Evolutionary conservation across 768 basidiomycete genomes (phyloP).

Genomic region (Dioszegia hungarica): DNA sequence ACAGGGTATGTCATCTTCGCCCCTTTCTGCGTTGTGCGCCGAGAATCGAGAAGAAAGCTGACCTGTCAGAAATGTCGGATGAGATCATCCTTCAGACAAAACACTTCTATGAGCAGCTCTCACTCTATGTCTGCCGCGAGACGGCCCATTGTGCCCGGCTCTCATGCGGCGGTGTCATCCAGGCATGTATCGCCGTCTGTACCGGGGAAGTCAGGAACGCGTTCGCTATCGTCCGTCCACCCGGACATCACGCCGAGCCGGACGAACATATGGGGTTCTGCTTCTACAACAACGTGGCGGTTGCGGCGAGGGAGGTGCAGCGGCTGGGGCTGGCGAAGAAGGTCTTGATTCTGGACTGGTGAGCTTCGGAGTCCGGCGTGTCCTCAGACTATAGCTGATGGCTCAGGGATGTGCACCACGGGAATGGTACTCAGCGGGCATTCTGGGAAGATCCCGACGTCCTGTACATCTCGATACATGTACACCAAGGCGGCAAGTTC

Average conservation of each 20-base stretch:
- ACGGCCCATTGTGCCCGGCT: slow-evolving; percentile 80
- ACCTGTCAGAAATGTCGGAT: slow-evolving; percentile 60
- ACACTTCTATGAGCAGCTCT: slow-evolving; percentile 80
- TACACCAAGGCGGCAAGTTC: slow-evolving; percentile 84
- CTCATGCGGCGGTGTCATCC: slow-evolving; percentile 92
- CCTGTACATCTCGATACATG: slow-evolving; percentile 89
- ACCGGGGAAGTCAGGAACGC: slow-evolving; percentile 72
- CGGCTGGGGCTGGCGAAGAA: slow-evolving; percentile 65
- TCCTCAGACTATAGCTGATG: background rate
- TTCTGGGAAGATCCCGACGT: slow-evolving; percentile 90
- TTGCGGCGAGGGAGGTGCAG: slow-evolving; percentile 79
- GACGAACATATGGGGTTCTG: slow-evolving; percentile 99
- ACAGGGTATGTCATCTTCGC: slow-evolving; percentile 60
- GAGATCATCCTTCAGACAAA: slow-evolving; percentile 72
- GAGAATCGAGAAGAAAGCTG: slow-evolving; percentile 5
- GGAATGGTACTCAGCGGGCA: slow-evolving; percentile 94
- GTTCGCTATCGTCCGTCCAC: slow-evolving; percentile 92
- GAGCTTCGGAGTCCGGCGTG: slow-evolving; percentile 42
- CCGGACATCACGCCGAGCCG: slow-evolving; percentile 97
- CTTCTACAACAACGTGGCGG: slow-evolving; percentile 97
- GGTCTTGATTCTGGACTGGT: slow-evolving; percentile 95
- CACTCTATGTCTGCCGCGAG: slow-evolving; percentile 81
- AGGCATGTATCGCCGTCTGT: slow-evolving; percentile 80
- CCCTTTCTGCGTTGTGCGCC: slow-evolving; percentile 50
- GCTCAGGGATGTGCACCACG: slow-evolving; percentile 92